Conservation (phyloP, 2,329 filamentous ascomycete species). For the Cyphellophora attinorum region DNA sequence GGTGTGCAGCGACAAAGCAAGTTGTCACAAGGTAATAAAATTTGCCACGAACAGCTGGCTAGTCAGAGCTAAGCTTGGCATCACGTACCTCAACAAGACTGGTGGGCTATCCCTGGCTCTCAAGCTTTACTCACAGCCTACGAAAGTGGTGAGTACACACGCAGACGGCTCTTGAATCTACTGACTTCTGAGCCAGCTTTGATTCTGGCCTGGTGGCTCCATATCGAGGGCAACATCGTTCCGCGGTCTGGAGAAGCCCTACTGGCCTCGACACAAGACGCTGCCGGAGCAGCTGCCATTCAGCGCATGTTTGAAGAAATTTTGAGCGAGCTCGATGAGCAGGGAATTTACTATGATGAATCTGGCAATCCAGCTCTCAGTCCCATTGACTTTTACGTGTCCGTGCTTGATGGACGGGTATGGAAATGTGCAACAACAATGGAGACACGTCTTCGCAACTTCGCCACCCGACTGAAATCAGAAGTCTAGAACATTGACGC, state of each 20-base stretch:
- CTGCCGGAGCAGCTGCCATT: conserved; percentile 1
- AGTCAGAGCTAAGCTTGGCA: conserved; percentile 7
- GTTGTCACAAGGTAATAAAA: conserved; percentile 4
- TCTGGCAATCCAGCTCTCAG: background rate
- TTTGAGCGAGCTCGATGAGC: conserved; percentile 1
- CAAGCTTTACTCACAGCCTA: conserved; percentile 5
- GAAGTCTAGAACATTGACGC: too few relatives aligned
- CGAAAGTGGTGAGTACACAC: conserved; percentile 6
- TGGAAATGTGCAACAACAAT: background rate
- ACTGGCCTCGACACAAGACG: background rate
- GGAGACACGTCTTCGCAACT: background rate
- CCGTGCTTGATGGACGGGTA: background rate
- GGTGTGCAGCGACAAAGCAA: background rate
- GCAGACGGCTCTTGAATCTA: background rate
- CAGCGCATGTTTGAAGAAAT: conserved; percentile 1
- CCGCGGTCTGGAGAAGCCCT: background rate
- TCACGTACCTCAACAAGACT: conserved; percentile 4
- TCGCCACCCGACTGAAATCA: background rate
- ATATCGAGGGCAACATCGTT: background rate
- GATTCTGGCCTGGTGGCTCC: conserved; percentile 2
- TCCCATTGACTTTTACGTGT: background rate
- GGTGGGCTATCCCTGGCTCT: conserved; percentile 2
- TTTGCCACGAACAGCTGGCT: conserved; percentile 8
- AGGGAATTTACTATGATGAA: conserved; percentile 1
- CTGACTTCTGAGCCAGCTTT: background rate